Evolutionary conservation across 345 rosid genomes (phyloP).

Genomic region (Jatropha curcas): DNA sequence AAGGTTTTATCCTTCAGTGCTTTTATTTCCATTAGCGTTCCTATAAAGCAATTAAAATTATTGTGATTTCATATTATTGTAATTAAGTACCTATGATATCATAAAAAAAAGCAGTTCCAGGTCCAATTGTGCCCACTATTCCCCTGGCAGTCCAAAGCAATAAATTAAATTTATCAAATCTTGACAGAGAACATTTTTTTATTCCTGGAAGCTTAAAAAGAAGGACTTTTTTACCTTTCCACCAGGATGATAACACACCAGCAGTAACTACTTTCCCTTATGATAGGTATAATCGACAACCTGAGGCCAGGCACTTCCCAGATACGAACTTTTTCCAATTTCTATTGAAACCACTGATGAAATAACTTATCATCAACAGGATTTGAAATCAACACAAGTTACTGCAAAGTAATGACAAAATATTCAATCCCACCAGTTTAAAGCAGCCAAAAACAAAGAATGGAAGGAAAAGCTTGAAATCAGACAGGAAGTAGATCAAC

Average conservation of each 20-base stretch:
- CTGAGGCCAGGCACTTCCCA: constrained; percentile 55
- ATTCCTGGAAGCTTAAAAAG: not conserved
- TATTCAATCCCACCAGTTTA: constrained; percentile 11
- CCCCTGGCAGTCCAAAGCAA: constrained; percentile 42
- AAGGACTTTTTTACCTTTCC: constrained; percentile 52
- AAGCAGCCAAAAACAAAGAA: not conserved
- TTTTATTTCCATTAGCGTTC: too few relatives aligned
- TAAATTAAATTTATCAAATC: not conserved
- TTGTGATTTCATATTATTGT: too few relatives aligned
- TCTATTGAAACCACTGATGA: constrained; percentile 67
- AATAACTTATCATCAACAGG: constrained; percentile 60
- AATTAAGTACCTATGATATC: constrained; percentile 60
- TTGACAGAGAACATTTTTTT: not conserved
- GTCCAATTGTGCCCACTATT: constrained; percentile 66
- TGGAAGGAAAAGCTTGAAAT: not conserved
- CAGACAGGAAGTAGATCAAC: not conserved
- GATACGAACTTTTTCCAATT: constrained; percentile 71
- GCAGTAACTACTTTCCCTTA: constrained; percentile 76
- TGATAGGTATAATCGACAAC: constrained; percentile 67
- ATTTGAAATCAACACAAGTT: constrained; percentile 62
- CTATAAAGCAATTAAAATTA: too few relatives aligned
- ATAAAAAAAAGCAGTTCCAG: constrained; percentile 66
- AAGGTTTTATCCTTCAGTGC: too few relatives aligned
- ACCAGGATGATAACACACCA: constrained; percentile 55
- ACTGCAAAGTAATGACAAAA: constrained; percentile 37